Conservation (phyloP, 176 grass and related monocot genomes). For the Oryza coarctata region DNA sequence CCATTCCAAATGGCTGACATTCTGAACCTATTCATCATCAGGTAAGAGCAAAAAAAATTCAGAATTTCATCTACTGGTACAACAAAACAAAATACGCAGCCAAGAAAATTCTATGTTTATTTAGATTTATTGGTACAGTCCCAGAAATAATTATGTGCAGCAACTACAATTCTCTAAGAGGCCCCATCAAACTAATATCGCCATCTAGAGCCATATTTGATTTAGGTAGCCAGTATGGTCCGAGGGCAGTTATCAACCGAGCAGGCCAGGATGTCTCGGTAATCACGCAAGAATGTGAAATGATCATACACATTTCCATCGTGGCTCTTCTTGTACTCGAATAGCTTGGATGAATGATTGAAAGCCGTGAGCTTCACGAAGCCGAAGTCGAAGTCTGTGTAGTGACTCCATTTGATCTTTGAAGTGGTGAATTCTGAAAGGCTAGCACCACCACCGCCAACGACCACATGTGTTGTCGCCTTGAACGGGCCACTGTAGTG, state of each 20-base stretch:
- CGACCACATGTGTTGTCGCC: slow-evolving; percentile 72
- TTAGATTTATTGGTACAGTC: slow-evolving; percentile 15
- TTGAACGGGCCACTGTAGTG: slow-evolving; percentile 58
- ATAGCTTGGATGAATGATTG: slow-evolving; percentile 61
- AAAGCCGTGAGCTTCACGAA: slow-evolving; percentile 83
- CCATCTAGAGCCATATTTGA: not conserved
- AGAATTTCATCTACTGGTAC: not conserved
- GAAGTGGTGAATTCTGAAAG: slow-evolving; percentile 50
- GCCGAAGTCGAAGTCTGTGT: slow-evolving; percentile 56
- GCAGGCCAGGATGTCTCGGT: slow-evolving; percentile 56
- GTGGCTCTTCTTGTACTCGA: slow-evolving; percentile 91
- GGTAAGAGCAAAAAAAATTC: not conserved
- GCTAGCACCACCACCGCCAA: slow-evolving; percentile 58
- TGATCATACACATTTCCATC: slow-evolving; percentile 66
- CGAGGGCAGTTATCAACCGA: slow-evolving; percentile 52
- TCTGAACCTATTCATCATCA: not conserved
- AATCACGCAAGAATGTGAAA: slow-evolving; percentile 70
- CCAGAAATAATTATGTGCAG: slow-evolving; percentile 16
- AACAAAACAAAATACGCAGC: not conserved
- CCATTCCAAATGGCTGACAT: not conserved
- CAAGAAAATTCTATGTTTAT: not conserved
- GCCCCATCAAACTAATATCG: not conserved
- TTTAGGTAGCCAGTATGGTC: slow-evolving; percentile 55
- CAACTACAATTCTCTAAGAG: not conserved
- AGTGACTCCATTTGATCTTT: slow-evolving; percentile 61